Percentiles rank a stretch among this genome's conserved stretches.
Evolutionary conservation across 345 rosid species (phyloP).

Genomic region (Hibiscus syriacus): DNA sequence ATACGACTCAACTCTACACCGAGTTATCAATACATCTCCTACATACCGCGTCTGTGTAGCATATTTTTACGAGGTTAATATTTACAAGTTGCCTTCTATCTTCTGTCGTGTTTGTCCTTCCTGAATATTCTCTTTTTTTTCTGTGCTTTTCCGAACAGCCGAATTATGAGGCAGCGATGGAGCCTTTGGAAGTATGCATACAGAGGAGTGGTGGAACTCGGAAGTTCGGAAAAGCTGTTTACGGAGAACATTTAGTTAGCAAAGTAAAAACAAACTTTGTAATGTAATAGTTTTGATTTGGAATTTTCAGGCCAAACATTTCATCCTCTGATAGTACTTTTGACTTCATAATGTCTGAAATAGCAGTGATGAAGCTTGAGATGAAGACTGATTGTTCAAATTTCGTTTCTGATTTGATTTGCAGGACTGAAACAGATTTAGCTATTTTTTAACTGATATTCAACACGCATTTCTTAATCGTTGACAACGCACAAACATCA

Average conservation of each 20-base stretch:
- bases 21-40: conserved; percentile 53
- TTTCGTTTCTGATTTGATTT: not conserved
- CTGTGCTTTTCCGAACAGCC: conserved; percentile 30
- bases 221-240: conserved; percentile 51
- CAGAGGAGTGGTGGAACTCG: conserved; percentile 26
- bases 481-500: too few relatives aligned
- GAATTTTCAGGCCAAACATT: not conserved
- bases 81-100: not conserved
- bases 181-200: conserved; percentile 65
- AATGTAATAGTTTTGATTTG: conserved; percentile 10
- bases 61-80: conserved; percentile 39
- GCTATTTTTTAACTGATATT: too few relatives aligned
- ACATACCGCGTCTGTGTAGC: conserved; percentile 61
- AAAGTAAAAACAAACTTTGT: conserved; percentile 66
- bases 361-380: not conserved
- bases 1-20: conserved; percentile 75
- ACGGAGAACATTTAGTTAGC: conserved; percentile 79
- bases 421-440: too few relatives aligned
- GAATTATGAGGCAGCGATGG: conserved; percentile 57
- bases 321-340: not conserved
- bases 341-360: not conserved
- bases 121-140: not conserved
- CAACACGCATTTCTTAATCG: too few relatives aligned
- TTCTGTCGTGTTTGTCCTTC: not conserved
- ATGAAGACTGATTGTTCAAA: not conserved